Evolutionary conservation across 495 filamentous ascomycete genomes (phyloP), one percentile per base, ranked within the genome.

Genomic region (Viridothelium virens): DNA sequence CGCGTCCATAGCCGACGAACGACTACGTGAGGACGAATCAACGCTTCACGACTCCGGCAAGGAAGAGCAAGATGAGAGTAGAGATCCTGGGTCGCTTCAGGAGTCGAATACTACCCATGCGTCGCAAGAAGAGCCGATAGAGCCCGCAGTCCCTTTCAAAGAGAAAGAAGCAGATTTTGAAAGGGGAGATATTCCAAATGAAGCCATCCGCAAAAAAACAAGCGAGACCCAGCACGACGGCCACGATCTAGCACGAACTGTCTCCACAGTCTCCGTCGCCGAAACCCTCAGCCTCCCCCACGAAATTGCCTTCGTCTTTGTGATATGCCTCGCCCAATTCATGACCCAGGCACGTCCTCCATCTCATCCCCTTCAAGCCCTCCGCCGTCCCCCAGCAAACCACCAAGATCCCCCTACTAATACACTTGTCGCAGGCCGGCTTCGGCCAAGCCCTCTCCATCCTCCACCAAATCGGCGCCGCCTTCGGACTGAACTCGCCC

Each of bases 281-380:
- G 41, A 44, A 7, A 44, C 41, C 41, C 41, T 44, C 41, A 44
- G 41, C 41, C 41, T 44, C 41, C 41, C 41, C 41, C 63, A 63
- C 11, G 67, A 69, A 37, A 38, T 69, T 2, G 38, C 66, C 3
- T 44, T 69, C n/a, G 38, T 69, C 6, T 63, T 14, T 2, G 47
- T 69, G 63, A 66, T 69, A 47, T 48, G 38, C 56, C 64, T 69
- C 14, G 46, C 67, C 14, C 67, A 69, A 47, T 66, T 69, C 64
- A 39, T 37, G 18, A 69, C 67, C 3, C 67, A 69, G 25, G 25
- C 1, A 25, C 25, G 25, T 25, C 25, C 25, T 25, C 25, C 25
- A 25, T 25, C 25, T 25, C 25, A 25, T 25, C 25, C 25, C 25
- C 25, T 25, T 25, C 25, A 25, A 25, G 25, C 25, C 25, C 25